phyloP scores from a whole-genome alignment of 352 stramenopile genomes.

The Pythium scleroteichum region DNA sequence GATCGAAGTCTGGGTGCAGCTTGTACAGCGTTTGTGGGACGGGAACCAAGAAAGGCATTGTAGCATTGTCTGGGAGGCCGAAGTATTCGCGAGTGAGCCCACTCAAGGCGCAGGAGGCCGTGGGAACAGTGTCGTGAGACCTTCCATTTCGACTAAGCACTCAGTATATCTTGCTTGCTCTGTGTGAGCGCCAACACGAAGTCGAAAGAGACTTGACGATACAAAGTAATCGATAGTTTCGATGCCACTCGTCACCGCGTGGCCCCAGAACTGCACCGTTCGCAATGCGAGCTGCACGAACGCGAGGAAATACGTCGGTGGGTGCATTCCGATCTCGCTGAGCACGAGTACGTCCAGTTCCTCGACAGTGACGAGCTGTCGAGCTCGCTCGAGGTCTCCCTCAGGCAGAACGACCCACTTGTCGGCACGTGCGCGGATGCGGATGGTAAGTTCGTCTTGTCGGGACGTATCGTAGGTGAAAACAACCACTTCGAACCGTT shows the following conservation, averaged over 20 bases:
- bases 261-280: constrained; percentile 57
- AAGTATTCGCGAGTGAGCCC: constrained; percentile 15
- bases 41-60: constrained; percentile 41
- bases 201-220: constrained; percentile 46
- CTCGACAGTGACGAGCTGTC: constrained; percentile 33
- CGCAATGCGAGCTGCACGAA: constrained; percentile 49
- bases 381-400: constrained; percentile 28
- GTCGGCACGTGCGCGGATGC: constrained; percentile 6
- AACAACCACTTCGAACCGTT: constrained; percentile 35
- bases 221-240: constrained; percentile 63
- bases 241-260: constrained; percentile 59
- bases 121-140: constrained; percentile 51
- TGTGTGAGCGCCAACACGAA: background rate
- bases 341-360: constrained; percentile 66
- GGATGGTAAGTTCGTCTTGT: constrained; percentile 25
- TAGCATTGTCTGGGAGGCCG: constrained; percentile 9
- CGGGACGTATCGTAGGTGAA: constrained; percentile 21
- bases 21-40: constrained; percentile 75
- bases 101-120: constrained; percentile 13
- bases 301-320: constrained; percentile 54
- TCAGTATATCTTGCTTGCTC: constrained; percentile 40
- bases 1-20: constrained; percentile 64
- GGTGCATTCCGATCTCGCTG: constrained; percentile 64
- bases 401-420: constrained; percentile 20
- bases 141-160: constrained; percentile 58